phyloP scores from a whole-genome alignment of 148 eudicot genomes.

The Chenopodium formosanum region DNA sequence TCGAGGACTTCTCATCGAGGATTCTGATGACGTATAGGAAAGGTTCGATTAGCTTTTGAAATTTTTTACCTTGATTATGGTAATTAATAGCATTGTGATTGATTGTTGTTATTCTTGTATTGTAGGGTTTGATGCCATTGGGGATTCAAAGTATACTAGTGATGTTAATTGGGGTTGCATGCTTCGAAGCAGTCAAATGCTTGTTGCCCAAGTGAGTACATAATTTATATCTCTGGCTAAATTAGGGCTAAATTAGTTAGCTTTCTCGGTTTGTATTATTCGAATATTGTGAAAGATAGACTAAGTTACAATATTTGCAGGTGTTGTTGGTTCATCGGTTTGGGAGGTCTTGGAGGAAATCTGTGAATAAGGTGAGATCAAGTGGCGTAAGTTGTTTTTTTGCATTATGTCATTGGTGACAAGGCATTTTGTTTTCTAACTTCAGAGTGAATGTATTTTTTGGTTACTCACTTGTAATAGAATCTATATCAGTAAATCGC shows the following conservation, averaged over 20 bases:
- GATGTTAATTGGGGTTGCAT: slow-evolving; percentile 97
- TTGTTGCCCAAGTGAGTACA: slow-evolving; percentile 74
- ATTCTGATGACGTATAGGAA: slow-evolving; percentile 86
- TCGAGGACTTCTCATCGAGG: slow-evolving; percentile 88
- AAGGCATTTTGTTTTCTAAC: not conserved
- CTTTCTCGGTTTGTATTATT: not conserved
- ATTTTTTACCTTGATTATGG: not conserved
- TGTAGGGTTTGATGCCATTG: slow-evolving; percentile 79
- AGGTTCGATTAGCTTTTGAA: slow-evolving; percentile 43
- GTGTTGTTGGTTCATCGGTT: slow-evolving; percentile 68
- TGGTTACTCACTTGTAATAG: not conserved
- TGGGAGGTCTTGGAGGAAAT: slow-evolving; percentile 90
- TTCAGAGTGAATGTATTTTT: not conserved
- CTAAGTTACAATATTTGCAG: slow-evolving; percentile 36
- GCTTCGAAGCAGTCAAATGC: slow-evolving; percentile 99
- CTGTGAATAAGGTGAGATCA: slow-evolving; percentile 54
- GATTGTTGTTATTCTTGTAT: slow-evolving; percentile 8
- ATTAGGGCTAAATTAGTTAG: not conserved
- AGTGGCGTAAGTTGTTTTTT: not conserved
- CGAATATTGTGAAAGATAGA: not conserved
- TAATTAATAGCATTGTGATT: not conserved
- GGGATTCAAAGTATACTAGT: slow-evolving; percentile 85
- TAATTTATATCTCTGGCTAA: not conserved
- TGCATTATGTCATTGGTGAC: not conserved
- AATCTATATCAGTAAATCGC: not conserved